Conservation (phyloP, 1,284 basidiomycete genomes). For the Porogramme epimiltina region DNA sequence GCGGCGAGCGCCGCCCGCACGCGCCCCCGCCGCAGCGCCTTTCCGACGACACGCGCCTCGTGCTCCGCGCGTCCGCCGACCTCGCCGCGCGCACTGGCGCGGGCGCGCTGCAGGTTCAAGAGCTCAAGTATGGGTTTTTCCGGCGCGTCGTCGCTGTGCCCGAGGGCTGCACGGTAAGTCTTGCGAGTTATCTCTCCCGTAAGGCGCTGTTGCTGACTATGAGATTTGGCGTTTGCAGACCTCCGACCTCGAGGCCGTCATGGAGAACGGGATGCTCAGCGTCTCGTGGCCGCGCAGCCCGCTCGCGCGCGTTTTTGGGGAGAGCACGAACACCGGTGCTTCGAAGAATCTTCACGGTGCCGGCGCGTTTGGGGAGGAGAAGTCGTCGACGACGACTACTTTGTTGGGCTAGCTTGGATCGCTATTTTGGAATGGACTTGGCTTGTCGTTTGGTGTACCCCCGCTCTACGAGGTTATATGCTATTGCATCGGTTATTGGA, state of each 20-base stretch:
- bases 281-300: conserved; percentile 27
- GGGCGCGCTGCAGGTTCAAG: conserved; percentile 37
- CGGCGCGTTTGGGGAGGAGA: neutral
- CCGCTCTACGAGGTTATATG: neutral
- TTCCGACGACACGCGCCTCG: neutral
- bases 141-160: conserved; percentile 39
- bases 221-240: conserved; percentile 2
- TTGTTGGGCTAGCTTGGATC: neutral
- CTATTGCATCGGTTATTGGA: neutral
- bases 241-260: conserved; percentile 16
- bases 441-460: no score
- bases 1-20: conserved; percentile 43
- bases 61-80: conserved; percentile 7
- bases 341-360: neutral
- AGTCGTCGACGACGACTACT: neutral
- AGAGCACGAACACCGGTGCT: neutral
- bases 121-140: conserved; percentile 57
- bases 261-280: conserved; percentile 29
- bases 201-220: conserved; percentile 1
- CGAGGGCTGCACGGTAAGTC: conserved; percentile 13
- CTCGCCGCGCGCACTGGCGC: neutral
- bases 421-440: neutral
- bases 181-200: neutral
- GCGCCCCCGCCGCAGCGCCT: conserved; percentile 11
- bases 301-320: neutral